These are phyloP conservation scores for Macadamia integrifolia DNA, from an alignment of 164 flowering plant genomes.

Conservation along the genomic window DNA sequence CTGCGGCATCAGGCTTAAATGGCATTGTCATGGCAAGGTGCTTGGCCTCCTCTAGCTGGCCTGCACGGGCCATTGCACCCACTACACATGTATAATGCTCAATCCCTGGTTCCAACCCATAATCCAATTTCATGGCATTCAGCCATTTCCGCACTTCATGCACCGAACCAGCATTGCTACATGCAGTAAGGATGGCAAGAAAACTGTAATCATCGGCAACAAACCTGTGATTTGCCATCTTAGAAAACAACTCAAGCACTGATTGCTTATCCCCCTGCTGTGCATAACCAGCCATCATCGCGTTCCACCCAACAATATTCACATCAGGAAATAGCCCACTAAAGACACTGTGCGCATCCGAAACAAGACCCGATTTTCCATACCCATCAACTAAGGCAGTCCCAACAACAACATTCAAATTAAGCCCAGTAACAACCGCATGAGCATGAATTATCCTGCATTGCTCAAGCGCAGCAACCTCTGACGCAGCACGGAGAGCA, in stretches of 20 bases:
- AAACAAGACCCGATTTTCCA: constrained; percentile 59
- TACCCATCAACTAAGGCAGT: constrained; percentile 60
- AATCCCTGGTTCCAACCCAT: constrained; percentile 43
- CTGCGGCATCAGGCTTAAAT: constrained; percentile 54
- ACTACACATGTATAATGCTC: constrained; percentile 75
- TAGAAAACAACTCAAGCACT: constrained; percentile 34
- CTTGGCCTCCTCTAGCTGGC: constrained; percentile 53
- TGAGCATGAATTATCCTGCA: constrained; percentile 56
- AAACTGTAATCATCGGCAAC: constrained; percentile 56
- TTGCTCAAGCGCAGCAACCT: constrained; percentile 50
- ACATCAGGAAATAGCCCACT: constrained; percentile 27
- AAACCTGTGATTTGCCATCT: constrained; percentile 33
- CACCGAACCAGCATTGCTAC: constrained; percentile 46
- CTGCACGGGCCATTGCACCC: constrained; percentile 53
- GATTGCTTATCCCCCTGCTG: constrained; percentile 53
- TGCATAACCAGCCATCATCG: constrained; percentile 62
- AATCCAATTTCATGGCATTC: constrained; percentile 34
- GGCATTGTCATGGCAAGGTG: constrained; percentile 54
- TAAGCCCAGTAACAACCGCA: constrained; percentile 49
- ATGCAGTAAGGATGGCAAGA: constrained; percentile 46
- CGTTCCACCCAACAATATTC: constrained; percentile 57
- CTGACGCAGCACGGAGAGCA: constrained; percentile 44
- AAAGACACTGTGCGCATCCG: constrained; percentile 49
- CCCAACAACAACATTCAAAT: constrained; percentile 37
- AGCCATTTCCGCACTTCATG: constrained; percentile 42